These are phyloP conservation scores for Russula foetens DNA, from an alignment of 768 basidiomycete species.

Conservation along the genomic window DNA sequence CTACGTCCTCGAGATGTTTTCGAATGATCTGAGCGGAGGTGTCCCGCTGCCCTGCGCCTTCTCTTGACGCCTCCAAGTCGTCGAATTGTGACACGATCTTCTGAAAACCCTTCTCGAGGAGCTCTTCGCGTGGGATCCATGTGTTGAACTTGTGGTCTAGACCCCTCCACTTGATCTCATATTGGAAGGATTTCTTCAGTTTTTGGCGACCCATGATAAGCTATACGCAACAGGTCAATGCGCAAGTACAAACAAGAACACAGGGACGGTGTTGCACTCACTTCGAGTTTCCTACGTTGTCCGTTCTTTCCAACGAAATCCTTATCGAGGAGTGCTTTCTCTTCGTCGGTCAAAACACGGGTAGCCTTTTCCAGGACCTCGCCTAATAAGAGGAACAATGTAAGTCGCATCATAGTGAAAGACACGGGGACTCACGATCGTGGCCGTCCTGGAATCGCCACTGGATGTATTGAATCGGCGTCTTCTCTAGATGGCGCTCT, in stretches of 20 bases:
- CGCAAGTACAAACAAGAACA: slow-evolving; percentile 4
- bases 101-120: slow-evolving; percentile 77
- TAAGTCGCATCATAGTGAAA: slow-evolving; percentile 7
- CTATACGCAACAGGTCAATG: slow-evolving; percentile 30
- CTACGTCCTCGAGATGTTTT: slow-evolving; percentile 92
- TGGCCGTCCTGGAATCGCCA: slow-evolving; percentile 99
- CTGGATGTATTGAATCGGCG: slow-evolving; percentile 93
- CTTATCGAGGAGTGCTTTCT: slow-evolving; percentile 65
- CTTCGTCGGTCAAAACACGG: slow-evolving; percentile 83
- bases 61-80: slow-evolving; percentile 90
- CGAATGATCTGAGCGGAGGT: slow-evolving; percentile 74
- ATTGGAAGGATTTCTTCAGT: slow-evolving; percentile 90
- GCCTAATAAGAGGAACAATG: slow-evolving; percentile 34
- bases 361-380: slow-evolving; percentile 89
- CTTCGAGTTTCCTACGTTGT: slow-evolving; percentile 85
- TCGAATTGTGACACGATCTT: slow-evolving; percentile 94
- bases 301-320: slow-evolving; percentile 92
- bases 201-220: slow-evolving; percentile 93
- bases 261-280: slow-evolving; percentile 29
- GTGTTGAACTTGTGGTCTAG: slow-evolving; percentile 83
- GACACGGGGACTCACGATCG: slow-evolving; percentile 60
- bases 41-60: slow-evolving; percentile 89
- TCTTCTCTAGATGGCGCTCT: slow-evolving; percentile 94
- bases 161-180: slow-evolving; percentile 84
- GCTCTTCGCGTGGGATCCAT: slow-evolving; percentile 84